Evolutionary conservation across 768 basidiomycete species (phyloP).

Genomic region (Trichaptum fuscoviolaceum): DNA sequence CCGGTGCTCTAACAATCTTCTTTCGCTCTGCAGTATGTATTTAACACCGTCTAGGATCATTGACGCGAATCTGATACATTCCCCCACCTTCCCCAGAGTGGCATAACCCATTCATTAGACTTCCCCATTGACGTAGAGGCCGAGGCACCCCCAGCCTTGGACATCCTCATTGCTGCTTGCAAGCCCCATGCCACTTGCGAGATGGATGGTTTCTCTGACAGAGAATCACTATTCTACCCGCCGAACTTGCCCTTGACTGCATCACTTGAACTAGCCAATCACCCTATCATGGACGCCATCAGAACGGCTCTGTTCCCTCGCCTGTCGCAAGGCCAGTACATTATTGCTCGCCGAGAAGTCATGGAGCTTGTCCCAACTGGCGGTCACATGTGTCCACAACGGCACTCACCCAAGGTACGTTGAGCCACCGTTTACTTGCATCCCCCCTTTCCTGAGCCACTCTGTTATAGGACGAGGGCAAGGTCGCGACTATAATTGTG

Average conservation of each 20-base stretch:
- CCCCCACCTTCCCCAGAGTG: slow-evolving; percentile 42
- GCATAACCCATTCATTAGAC: slow-evolving; percentile 74
- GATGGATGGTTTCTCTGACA: slow-evolving; percentile 47
- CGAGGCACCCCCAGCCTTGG: slow-evolving; percentile 69
- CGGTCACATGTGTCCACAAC: slow-evolving; percentile 51
- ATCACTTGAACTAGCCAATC: slow-evolving; percentile 75
- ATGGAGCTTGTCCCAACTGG: slow-evolving; percentile 65
- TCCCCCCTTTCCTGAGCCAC: slow-evolving; percentile 9
- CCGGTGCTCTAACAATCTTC: slow-evolving; percentile 62
- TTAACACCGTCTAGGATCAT: neutral
- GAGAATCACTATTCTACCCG: slow-evolving; percentile 69
- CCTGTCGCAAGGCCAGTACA: slow-evolving; percentile 62
- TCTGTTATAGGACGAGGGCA: slow-evolving; percentile 45
- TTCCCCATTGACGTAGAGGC: slow-evolving; percentile 77
- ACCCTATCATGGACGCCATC: slow-evolving; percentile 76
- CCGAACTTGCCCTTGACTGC: slow-evolving; percentile 65
- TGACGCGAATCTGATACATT: neutral
- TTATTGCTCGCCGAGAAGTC: slow-evolving; percentile 61
- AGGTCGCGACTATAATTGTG: slow-evolving; percentile 67
- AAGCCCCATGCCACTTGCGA: slow-evolving; percentile 55
- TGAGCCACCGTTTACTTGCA: neutral
- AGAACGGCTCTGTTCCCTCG: slow-evolving; percentile 68
- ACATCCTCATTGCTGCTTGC: slow-evolving; percentile 72
- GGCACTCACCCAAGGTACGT: slow-evolving; percentile 32
- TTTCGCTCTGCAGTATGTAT: slow-evolving; percentile 68